These are phyloP conservation scores for Kalanchoe fedtschenkoi DNA, from an alignment of 164 flowering plant species.

Conservation along the genomic window DNA sequence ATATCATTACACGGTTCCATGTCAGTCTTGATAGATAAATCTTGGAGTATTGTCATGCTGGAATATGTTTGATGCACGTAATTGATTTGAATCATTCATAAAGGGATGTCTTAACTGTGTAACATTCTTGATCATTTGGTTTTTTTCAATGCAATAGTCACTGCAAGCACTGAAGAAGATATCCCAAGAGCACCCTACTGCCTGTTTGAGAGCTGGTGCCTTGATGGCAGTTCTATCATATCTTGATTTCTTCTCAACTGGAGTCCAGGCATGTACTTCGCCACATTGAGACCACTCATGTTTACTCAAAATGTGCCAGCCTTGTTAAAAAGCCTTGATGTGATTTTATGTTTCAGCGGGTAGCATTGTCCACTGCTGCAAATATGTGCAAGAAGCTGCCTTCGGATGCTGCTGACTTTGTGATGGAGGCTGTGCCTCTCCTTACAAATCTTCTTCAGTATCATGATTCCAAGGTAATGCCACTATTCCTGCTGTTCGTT, in stretches of 20 bases:
- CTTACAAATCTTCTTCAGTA: constrained; percentile 92
- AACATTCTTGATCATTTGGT: too few relatives aligned
- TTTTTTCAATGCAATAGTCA: constrained; percentile 43
- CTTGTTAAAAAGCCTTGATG: not conserved
- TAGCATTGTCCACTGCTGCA: constrained; percentile 96
- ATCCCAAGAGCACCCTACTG: constrained; percentile 99
- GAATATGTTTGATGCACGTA: not conserved
- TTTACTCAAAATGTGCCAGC: not conserved
- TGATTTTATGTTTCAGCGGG: constrained; percentile 46
- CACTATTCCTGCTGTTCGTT: not conserved
- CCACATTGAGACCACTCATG: not conserved
- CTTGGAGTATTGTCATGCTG: not conserved
- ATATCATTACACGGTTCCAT: not conserved
- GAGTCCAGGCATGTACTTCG: constrained; percentile 66
- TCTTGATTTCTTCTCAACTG: constrained; percentile 96
- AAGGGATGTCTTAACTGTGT: not conserved
- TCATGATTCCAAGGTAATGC: constrained; percentile 81
- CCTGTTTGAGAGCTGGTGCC: constrained; percentile 96
- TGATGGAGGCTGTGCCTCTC: constrained; percentile 96
- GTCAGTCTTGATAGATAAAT: not conserved
- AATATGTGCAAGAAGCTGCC: constrained; percentile 99
- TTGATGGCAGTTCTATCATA: constrained; percentile 97
- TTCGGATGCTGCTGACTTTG: constrained; percentile 98
- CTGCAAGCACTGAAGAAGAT: constrained; percentile 97
- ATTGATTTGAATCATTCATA: not conserved